Base-by-base conservation (phyloP, 2,329 filamentous ascomycete species). In the Trichoderma hamatum region DNA sequence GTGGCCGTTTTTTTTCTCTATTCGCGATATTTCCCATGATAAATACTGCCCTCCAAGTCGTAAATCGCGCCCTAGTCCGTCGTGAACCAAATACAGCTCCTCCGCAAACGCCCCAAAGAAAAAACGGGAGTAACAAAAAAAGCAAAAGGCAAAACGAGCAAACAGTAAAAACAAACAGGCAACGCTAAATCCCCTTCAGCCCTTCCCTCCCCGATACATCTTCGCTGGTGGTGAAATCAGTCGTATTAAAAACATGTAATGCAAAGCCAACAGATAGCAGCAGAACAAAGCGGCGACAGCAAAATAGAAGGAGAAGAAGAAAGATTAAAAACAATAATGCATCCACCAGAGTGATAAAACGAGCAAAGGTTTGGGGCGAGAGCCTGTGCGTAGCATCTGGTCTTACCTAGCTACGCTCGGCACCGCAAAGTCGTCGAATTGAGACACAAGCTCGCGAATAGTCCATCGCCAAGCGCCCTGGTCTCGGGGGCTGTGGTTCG, bases 391-490 rank as follows among this genome's bases (percentile, higher is more conserved):
- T 36, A 13, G 49, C 30, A 11, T 34, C 30, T 7, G 30, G 56
- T 24, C 34, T 59, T 36, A 67, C 21, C 63, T 59, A 7, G 63
- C 63, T 24, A 34, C 32, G 63, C 49, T 56, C 77, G 74, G 79
- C 73, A 80, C 74, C 32, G 77, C 70, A 69, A 80, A 72, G 56
- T 81, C 79, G 71, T 80, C 79, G 67, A 82, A 82, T 71, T 82
- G 80, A 58, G 81, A 81, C 61, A 84, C 81, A 72, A 90, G 85
- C 72, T 89, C 87, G 70, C 88, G 84, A 69, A 90, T 91, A 60
- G 89, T 89, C 94, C 93, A 96, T 79, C 91, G 87, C 93, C 92
- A 94, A 65, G 86, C 83, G 72, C 86, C 86, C 74, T 85, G 84
- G 71, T 88, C 84, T 69, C 85, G 82, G 36, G 82, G 80, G 62